Conservation (phyloP, 2,329 filamentous ascomycete genomes). For the Aureobasidium sp. region DNA sequence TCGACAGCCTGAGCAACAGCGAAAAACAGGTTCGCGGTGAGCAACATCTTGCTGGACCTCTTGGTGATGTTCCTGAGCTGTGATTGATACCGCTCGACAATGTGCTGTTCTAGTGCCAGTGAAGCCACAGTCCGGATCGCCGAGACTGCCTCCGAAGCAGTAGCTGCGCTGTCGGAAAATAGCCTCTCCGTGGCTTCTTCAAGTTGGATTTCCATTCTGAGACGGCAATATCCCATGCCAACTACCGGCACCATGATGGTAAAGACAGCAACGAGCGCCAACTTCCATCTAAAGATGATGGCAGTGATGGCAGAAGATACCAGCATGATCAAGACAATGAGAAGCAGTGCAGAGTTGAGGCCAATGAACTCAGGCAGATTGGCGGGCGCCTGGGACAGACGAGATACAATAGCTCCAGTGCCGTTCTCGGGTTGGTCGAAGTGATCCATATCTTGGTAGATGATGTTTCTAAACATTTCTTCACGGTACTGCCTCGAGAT, state of each 20-base stretch:
- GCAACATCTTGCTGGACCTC: constrained; percentile 49
- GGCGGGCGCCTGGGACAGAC: constrained; percentile 38
- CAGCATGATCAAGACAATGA: constrained; percentile 41
- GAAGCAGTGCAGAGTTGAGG: constrained; percentile 34
- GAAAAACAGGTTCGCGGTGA: constrained; percentile 52
- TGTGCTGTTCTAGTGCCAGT: constrained; percentile 55
- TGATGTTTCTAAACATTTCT: constrained; percentile 36
- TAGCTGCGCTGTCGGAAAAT: constrained; percentile 27
- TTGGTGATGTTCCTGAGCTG: constrained; percentile 49
- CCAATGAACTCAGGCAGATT: constrained; percentile 40
- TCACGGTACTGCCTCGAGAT: neutral
- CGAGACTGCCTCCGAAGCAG: constrained; percentile 29
- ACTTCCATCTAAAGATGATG: constrained; percentile 30
- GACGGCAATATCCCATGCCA: constrained; percentile 26
- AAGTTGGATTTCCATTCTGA: constrained; percentile 27
- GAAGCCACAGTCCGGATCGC: constrained; percentile 43
- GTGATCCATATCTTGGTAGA: constrained; percentile 35
- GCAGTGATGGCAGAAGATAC: constrained; percentile 24
- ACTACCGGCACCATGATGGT: constrained; percentile 27
- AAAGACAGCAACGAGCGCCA: constrained; percentile 28
- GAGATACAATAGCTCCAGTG: constrained; percentile 35
- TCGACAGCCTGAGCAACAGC: constrained; percentile 55
- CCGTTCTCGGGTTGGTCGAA: constrained; percentile 39
- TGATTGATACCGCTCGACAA: constrained; percentile 45
- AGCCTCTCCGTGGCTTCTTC: constrained; percentile 23